A percentile compares a stretch with the other conserved stretches of the same genome.
phyloP scores from a whole-genome alignment of 441 rosid species.

The Pelargonium australe region DNA sequence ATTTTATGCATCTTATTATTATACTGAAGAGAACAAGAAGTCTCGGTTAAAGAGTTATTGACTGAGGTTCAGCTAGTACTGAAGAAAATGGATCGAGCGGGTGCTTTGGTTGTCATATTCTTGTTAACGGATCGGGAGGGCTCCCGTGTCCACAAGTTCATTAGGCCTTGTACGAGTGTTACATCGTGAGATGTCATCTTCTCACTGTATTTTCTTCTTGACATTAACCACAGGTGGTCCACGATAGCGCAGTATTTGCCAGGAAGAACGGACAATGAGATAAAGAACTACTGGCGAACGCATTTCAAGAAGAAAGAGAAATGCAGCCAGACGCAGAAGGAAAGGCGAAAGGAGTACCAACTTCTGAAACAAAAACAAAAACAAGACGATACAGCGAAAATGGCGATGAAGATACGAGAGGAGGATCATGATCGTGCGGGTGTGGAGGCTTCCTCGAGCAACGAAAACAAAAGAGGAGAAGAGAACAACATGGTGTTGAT shows the following conservation, averaged over 20 bases:
- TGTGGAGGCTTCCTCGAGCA: neutral
- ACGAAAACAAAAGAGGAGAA: neutral
- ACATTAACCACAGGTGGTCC: conserved; percentile 39
- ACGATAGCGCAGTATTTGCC: conserved; percentile 48
- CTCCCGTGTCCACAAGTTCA: no score
- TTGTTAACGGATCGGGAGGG: no score
- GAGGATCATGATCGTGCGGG: neutral
- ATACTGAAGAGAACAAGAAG: no score
- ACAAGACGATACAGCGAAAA: conserved; percentile 14
- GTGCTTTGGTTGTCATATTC: no score
- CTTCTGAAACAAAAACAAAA: conserved; percentile 13
- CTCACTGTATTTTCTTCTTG: no score
- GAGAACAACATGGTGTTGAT: neutral
- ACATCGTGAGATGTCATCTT: no score
- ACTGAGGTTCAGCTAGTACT: no score
- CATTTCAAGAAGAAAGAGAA: conserved; percentile 38
- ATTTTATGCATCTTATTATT: no score
- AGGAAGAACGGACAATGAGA: conserved; percentile 51
- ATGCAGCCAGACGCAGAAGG: conserved; percentile 22
- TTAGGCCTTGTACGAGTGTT: no score
- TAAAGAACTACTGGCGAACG: conserved; percentile 66
- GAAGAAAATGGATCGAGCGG: no score
- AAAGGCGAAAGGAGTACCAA: conserved; percentile 30
- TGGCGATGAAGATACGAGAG: neutral
- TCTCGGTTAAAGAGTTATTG: no score